phyloP scores from a whole-genome alignment of 805 yeast genomes.

The Teunomyces gatunensis region DNA sequence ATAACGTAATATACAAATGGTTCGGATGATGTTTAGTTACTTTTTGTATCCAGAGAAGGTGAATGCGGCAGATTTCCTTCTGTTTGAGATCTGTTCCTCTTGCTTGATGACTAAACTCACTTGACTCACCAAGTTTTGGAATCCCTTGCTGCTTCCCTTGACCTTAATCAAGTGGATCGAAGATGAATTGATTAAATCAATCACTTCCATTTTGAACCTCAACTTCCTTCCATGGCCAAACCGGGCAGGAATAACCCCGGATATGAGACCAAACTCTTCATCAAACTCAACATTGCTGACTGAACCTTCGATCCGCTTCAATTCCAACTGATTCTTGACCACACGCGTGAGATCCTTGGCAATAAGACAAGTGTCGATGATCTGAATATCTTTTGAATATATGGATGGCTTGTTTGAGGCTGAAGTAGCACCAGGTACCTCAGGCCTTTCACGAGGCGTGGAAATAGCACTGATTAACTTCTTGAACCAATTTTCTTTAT shows the following conservation, averaged over 20 bases:
- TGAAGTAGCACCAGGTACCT: constrained; percentile 3
- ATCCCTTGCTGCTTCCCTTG: constrained; percentile 47
- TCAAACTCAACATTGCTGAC: constrained; percentile 40
- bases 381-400: constrained; percentile 22
- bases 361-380: constrained; percentile 32
- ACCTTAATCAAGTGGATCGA: constrained; percentile 41
- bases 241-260: constrained; percentile 47
- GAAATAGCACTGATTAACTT: constrained; percentile 27
- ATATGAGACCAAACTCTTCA: constrained; percentile 42
- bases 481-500: constrained; percentile 38
- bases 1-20: constrained; percentile 1
- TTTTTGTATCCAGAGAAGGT: constrained; percentile 10
- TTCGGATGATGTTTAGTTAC: constrained; percentile 1
- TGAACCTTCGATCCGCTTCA: constrained; percentile 51
- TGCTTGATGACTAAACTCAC: constrained; percentile 45
- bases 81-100: constrained; percentile 30
- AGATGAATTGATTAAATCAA: constrained; percentile 35
- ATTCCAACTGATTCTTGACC: constrained; percentile 40
- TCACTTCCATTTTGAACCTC: constrained; percentile 44
- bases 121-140: constrained; percentile 40
- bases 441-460: constrained; percentile 4
- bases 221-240: constrained; percentile 46
- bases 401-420: neutral
- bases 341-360: constrained; percentile 31
- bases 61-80: constrained; percentile 11